These are phyloP conservation scores for Fragaria nilgerrensis DNA, from an alignment of 306 rosid species.

Conservation along the genomic window DNA sequence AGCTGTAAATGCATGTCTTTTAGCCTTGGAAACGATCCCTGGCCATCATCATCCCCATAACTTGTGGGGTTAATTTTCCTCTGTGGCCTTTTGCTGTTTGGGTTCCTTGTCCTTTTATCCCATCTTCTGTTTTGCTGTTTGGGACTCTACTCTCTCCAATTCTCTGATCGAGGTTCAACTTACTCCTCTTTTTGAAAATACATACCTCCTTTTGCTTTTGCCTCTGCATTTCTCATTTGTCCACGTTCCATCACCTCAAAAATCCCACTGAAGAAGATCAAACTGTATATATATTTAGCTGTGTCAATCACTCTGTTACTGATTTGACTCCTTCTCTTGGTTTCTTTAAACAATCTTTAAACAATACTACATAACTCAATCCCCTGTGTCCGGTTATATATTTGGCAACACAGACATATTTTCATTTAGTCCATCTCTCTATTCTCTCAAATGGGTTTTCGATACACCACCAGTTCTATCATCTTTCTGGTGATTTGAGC, in stretches of 20 bases:
- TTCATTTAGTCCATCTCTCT: background rate
- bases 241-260: constrained; percentile 69
- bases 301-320: constrained; percentile 2
- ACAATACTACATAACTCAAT: background rate
- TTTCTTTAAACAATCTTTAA: background rate
- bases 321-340: constrained; percentile 1
- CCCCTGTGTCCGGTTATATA: background rate
- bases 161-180: constrained; percentile 44
- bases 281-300: constrained; percentile 15
- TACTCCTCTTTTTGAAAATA: constrained; percentile 41
- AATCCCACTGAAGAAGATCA: constrained; percentile 22
- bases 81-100: constrained; percentile 40
- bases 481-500: constrained; percentile 46
- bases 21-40: constrained; percentile 27
- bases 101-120: constrained; percentile 40
- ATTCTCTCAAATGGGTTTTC: constrained; percentile 2
- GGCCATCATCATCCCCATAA: constrained; percentile 15
- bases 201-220: constrained; percentile 29
- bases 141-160: constrained; percentile 25
- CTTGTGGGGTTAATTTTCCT: constrained; percentile 18
- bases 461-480: constrained; percentile 33
- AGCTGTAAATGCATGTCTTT: constrained; percentile 56
- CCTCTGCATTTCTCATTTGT: constrained; percentile 59
- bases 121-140: constrained; percentile 28
- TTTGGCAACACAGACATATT: background rate